phyloP scores from a whole-genome alignment of 2,329 filamentous ascomycete species.

The Pseudocercospora eumusae region DNA sequence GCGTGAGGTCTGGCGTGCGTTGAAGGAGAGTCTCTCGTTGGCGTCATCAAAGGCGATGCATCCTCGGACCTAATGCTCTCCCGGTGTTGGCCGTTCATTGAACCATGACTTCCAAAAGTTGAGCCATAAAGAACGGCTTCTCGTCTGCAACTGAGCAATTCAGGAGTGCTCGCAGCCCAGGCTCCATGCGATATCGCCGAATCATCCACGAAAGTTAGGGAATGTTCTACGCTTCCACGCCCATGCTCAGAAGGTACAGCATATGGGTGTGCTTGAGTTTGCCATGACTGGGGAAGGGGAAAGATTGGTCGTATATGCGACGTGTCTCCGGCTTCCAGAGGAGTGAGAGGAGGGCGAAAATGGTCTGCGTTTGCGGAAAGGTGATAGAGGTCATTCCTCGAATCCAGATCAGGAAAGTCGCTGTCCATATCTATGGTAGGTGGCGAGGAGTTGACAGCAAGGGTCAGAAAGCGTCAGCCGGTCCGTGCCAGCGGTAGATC shows the following conservation, averaged over 20 bases:
- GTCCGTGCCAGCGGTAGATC: not conserved
- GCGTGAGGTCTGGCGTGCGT: conserved; percentile 23
- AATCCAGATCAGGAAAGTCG: not conserved
- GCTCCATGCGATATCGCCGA: not conserved
- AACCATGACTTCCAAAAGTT: not conserved
- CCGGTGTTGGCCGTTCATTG: not conserved
- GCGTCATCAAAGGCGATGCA: not conserved
- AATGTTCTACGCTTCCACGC: not conserved
- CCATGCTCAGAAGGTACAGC: not conserved
- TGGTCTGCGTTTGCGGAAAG: not conserved
- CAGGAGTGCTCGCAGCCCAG: not conserved
- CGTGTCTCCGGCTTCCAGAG: not conserved
- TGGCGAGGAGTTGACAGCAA: not conserved
- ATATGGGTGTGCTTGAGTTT: not conserved
- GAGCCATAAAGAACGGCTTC: not conserved
- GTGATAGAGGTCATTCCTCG: not conserved
- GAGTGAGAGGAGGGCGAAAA: not conserved
- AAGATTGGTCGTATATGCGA: not conserved
- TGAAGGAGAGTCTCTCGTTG: conserved; percentile 10
- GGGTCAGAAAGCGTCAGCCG: not conserved
- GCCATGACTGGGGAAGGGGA: not conserved
- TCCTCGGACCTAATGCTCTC: not conserved
- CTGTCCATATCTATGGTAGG: not conserved
- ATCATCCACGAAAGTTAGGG: not conserved
- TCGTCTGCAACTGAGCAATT: not conserved